Evolutionary conservation across 345 rosid species (phyloP).

Genomic region (Populus simonii): DNA sequence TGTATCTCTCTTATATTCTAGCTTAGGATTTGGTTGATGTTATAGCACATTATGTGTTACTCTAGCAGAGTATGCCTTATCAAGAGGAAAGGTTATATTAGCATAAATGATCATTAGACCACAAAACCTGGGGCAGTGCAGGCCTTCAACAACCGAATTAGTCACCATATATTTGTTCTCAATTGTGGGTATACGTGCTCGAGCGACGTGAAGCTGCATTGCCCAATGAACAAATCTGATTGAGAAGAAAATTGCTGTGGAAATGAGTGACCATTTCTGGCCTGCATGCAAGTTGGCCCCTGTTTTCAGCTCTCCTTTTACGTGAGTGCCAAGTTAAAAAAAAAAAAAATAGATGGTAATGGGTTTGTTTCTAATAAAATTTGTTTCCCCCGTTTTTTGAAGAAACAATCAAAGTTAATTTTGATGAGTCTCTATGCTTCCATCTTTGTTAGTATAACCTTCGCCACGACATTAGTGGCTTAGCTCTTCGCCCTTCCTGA

Average conservation of each 20-base stretch:
- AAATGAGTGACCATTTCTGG: not conserved
- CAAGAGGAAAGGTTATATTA: not conserved
- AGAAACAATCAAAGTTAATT: no score
- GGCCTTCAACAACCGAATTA: not conserved
- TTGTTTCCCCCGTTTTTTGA: no score
- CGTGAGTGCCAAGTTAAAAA: not conserved
- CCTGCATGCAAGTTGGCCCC: not conserved
- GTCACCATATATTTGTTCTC: not conserved
- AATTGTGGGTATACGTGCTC: not conserved
- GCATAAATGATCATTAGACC: not conserved
- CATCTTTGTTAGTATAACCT: no score
- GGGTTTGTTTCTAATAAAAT: not conserved
- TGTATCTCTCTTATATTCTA: not conserved
- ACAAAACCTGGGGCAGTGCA: not conserved
- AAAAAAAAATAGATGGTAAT: not conserved
- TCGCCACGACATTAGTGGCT: no score
- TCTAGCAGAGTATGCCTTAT: not conserved
- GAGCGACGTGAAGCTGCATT: not conserved
- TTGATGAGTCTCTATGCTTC: no score
- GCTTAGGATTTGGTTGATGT: conserved; percentile 1
- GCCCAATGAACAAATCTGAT: not conserved
- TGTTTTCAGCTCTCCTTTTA: not conserved
- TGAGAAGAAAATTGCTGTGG: not conserved
- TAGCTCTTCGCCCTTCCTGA: no score
- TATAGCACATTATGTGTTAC: not conserved